These are phyloP conservation scores for Phytophthora crassamura DNA, from an alignment of 352 stramenopile genomes.

Conservation along the genomic window DNA sequence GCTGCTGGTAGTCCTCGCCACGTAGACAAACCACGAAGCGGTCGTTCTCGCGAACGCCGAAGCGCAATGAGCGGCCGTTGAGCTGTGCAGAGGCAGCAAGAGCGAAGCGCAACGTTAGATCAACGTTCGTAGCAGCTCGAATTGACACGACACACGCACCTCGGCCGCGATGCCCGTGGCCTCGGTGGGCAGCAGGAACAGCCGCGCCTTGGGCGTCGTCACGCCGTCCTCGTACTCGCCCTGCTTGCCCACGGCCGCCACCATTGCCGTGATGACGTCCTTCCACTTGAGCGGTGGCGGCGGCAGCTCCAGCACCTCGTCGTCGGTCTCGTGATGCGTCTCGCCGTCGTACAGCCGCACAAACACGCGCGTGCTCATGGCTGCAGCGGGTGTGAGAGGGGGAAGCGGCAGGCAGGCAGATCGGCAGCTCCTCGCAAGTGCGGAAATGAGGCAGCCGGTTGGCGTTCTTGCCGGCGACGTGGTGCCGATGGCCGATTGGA, in stretches of 20 bases:
- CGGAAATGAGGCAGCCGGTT: constrained; percentile 33
- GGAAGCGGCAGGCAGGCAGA: constrained; percentile 1
- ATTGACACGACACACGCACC: constrained; percentile 28
- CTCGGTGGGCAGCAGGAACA: constrained; percentile 73
- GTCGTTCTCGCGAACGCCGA: constrained; percentile 82
- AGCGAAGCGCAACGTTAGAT: constrained; percentile 19
- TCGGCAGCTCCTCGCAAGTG: constrained; percentile 34
- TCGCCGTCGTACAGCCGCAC: constrained; percentile 76
- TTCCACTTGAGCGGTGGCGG: constrained; percentile 72
- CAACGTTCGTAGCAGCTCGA: background rate
- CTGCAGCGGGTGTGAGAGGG: constrained; percentile 2
- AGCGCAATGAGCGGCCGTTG: constrained; percentile 75
- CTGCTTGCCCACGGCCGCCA: constrained; percentile 63
- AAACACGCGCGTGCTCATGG: constrained; percentile 74
- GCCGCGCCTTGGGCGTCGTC: constrained; percentile 49
- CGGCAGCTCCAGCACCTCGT: constrained; percentile 74
- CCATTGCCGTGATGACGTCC: constrained; percentile 69
- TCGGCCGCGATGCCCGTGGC: constrained; percentile 66
- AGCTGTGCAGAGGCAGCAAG: constrained; percentile 36
- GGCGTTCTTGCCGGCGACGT: constrained; percentile 23
- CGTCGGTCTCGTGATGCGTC: constrained; percentile 57
- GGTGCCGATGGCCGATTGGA: constrained; percentile 20
- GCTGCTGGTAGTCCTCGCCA: constrained; percentile 74
- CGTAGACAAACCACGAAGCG: constrained; percentile 73
- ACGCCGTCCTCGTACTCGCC: constrained; percentile 50